Conservation (phyloP, 2,329 filamentous ascomycete genomes). For the Penicillium sp. region DNA sequence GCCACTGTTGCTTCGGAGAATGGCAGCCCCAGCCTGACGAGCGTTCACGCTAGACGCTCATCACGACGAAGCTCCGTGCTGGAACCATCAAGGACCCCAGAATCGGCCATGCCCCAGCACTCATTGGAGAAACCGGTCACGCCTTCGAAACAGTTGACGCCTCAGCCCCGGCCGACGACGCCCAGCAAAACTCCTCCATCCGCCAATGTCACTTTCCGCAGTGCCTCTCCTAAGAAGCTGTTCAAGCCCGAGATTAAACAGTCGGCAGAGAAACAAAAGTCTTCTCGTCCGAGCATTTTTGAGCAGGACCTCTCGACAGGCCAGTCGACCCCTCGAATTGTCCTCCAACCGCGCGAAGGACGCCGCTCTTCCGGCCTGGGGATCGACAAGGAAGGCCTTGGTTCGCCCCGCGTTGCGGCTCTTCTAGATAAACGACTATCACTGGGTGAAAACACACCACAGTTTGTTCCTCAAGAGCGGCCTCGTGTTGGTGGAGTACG, state of each 20-base stretch:
- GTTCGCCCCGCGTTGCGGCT: constrained; percentile 72
- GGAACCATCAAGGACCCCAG: constrained; percentile 49
- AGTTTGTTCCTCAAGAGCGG: constrained; percentile 61
- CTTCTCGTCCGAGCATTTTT: constrained; percentile 52
- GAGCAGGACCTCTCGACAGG: constrained; percentile 58
- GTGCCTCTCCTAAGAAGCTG: constrained; percentile 54
- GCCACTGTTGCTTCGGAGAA: constrained; percentile 49
- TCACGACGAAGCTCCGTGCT: constrained; percentile 51
- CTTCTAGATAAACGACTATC: constrained; percentile 71
- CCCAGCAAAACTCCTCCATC: constrained; percentile 55
- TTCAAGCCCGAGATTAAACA: constrained; percentile 46
- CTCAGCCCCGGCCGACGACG: constrained; percentile 50
- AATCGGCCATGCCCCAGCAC: constrained; percentile 38
- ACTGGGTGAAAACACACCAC: constrained; percentile 66
- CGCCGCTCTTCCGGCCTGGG: constrained; percentile 68
- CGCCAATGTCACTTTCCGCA: constrained; percentile 49
- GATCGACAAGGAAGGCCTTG: constrained; percentile 69
- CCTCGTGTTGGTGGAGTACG: constrained; percentile 53
- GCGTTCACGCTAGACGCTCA: constrained; percentile 50
- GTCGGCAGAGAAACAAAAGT: constrained; percentile 41
- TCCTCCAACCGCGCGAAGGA: constrained; percentile 61
- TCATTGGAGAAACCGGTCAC: constrained; percentile 42
- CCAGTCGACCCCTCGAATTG: constrained; percentile 62
- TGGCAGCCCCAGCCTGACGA: constrained; percentile 59
- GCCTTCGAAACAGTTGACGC: constrained; percentile 48